Base-by-base conservation (phyloP, 108 stramenopile species). In the Asterionellopsis glacialis region DNA sequence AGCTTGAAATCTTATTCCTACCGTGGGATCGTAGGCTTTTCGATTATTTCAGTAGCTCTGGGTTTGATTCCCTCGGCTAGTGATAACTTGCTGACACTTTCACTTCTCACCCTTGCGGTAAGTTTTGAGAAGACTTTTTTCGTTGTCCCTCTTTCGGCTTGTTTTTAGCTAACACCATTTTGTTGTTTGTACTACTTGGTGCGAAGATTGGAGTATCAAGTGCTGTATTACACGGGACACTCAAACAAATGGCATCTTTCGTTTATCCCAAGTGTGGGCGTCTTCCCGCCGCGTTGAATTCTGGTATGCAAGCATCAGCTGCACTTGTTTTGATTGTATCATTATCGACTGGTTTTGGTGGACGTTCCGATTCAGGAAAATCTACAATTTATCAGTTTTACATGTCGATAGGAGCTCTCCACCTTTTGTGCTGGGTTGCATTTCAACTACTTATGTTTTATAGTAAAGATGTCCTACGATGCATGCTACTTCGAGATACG, bases 181-280 rank as follows among this genome's bases (percentile, higher is more conserved):
- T 33, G 33, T 5, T 33, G 2, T 33, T 33, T 33, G 33, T 33
- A n/a, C n/a, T n/a, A n/a, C n/a, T n/a, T n/a, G n/a, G n/a, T 33
- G 33, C 33, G 33, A 33, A 33, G 33, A 21, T 65, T 23, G 64
- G 64, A 7, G 1, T 41, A 23, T 24, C 45, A 40, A 62, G 24
- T 57, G 73, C 21, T 0, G 57, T 79, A 12, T 49, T 79, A 6
- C 70, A 67, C 47, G 78, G 78, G 7, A 66, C 63, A 14, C 40
- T 79, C 43, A 73, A 79, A 51, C 78, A 79, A 50, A 59, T 79
- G 66, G 65, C 73, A 7, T 65, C 68, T 23, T 72, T 79, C 64
- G 65, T 79, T 15, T 65, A 28, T 21, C 39, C 55, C 6, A 4
- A 16, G 5, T 65, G 64, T 58, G 69, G 63, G n/a, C 55, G 59